phyloP scores from a whole-genome alignment of 2,329 filamentous ascomycete species.

The Aspergillus transmontanensis region DNA sequence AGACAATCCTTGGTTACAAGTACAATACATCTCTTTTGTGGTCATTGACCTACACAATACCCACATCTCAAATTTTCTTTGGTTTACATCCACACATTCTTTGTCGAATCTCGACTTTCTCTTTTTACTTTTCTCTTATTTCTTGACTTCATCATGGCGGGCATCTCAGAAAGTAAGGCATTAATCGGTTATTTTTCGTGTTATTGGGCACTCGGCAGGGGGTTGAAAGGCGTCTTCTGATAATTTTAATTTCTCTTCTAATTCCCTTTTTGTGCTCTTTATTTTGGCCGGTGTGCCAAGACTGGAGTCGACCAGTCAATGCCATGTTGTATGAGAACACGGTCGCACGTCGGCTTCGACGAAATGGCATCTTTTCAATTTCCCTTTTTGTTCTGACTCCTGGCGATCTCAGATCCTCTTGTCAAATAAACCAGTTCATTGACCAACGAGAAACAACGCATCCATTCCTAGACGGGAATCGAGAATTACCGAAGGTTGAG shows the following conservation, averaged over 20 bases:
- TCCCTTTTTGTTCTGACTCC: conserved; percentile 21
- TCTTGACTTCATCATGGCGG: conserved; percentile 3
- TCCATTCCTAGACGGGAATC: neutral
- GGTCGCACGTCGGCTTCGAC: conserved; percentile 9
- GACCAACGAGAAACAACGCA: conserved; percentile 5
- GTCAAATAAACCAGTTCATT: conserved; percentile 8
- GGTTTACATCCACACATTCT: conserved; percentile 8
- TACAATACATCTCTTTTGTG: conserved; percentile 3
- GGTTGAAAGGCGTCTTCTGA: conserved; percentile 18
- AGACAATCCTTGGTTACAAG: neutral
- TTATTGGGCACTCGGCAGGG: conserved; percentile 14
- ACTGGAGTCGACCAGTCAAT: conserved; percentile 8
- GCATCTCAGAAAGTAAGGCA: conserved; percentile 5
- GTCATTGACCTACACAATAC: neutral
- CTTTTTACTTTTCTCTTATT: neutral
- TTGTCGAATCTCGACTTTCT: conserved; percentile 5
- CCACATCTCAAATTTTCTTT: conserved; percentile 1
- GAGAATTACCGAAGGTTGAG: neutral
- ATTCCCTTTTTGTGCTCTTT: conserved; percentile 11
- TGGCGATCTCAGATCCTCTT: conserved; percentile 20
- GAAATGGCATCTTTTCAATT: conserved; percentile 10
- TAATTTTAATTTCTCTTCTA: conserved; percentile 15
- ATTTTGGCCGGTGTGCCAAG: conserved; percentile 7
- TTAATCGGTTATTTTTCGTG: conserved; percentile 18
- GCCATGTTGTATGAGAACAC: conserved; percentile 17